Conservation (phyloP, 2,329 filamentous ascomycete species). For the Nothopassalora personata region DNA sequence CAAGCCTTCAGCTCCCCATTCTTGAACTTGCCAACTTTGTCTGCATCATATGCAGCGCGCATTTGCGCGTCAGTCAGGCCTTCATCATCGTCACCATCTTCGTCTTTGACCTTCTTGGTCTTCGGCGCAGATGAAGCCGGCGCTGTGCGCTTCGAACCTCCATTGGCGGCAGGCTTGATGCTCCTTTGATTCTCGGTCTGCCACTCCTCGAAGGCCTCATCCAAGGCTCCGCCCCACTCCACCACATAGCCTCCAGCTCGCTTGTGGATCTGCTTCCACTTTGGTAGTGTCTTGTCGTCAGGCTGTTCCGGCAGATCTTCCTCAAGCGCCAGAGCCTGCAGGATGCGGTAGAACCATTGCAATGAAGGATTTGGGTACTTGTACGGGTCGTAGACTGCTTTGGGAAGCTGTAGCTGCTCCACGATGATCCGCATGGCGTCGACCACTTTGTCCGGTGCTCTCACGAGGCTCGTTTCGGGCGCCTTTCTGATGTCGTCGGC, state of each 20-base stretch:
- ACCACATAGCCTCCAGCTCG: conserved; percentile 73
- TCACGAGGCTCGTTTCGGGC: conserved; percentile 55
- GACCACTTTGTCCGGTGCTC: conserved; percentile 64
- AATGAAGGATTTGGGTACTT: conserved; percentile 81
- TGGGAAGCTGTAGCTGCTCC: conserved; percentile 82
- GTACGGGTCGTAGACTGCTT: conserved; percentile 72
- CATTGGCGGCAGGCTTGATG: conserved; percentile 40
- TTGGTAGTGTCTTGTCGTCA: conserved; percentile 77
- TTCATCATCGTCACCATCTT: conserved; percentile 27
- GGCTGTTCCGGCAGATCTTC: conserved; percentile 75
- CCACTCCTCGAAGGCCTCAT: conserved; percentile 50
- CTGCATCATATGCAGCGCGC: conserved; percentile 39
- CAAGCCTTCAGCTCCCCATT: conserved; percentile 32
- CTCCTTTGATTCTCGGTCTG: conserved; percentile 29
- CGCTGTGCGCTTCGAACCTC: conserved; percentile 42
- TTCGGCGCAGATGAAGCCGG: conserved; percentile 24
- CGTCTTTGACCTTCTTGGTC: conserved; percentile 44
- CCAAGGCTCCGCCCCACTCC: conserved; percentile 68
- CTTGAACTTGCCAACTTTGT: conserved; percentile 39
- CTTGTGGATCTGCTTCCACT: conserved; percentile 83
- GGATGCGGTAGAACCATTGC: conserved; percentile 95
- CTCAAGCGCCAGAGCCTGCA: conserved; percentile 85
- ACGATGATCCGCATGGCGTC: conserved; percentile 78
- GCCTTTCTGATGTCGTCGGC: conserved; percentile 79
- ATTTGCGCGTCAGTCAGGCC: conserved; percentile 42